These are phyloP conservation scores for Colletotrichum phormii DNA, from an alignment of 2,329 filamentous ascomycete species.

Conservation along the genomic window DNA sequence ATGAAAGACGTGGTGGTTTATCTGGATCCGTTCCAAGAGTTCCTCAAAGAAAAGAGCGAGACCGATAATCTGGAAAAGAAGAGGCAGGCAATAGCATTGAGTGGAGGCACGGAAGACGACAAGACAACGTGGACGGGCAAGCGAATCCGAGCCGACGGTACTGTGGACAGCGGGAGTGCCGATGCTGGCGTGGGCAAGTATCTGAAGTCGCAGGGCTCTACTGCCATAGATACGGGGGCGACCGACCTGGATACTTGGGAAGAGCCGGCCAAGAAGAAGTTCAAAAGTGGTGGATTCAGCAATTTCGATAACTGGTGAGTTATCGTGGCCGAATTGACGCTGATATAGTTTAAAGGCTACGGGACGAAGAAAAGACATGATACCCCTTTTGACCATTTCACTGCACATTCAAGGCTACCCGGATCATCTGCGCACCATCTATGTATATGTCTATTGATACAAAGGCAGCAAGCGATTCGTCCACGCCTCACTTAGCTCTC, in stretches of 20 bases:
- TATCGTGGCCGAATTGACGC: background rate
- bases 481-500: background rate
- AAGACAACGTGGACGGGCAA: conserved; percentile 97
- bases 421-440: background rate
- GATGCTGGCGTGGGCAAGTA: conserved; percentile 80
- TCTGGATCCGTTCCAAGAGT: conserved; percentile 96
- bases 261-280: conserved; percentile 84
- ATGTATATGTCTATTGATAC: background rate
- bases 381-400: conserved; percentile 10
- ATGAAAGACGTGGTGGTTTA: conserved; percentile 89
- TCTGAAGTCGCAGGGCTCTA: conserved; percentile 55
- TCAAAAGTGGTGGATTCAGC: conserved; percentile 84
- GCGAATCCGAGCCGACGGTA: conserved; percentile 77
- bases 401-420: background rate
- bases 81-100: conserved; percentile 70
- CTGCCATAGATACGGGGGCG: conserved; percentile 52
- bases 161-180: conserved; percentile 57
- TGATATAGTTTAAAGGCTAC: background rate
- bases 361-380: conserved; percentile 24
- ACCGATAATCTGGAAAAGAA: conserved; percentile 68
- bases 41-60: conserved; percentile 78
- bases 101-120: conserved; percentile 86
- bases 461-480: background rate
- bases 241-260: conserved; percentile 70
- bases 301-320: conserved; percentile 91